phyloP scores from a whole-genome alignment of 2,329 filamentous ascomycete species.

The Hypoxylon sp. region DNA sequence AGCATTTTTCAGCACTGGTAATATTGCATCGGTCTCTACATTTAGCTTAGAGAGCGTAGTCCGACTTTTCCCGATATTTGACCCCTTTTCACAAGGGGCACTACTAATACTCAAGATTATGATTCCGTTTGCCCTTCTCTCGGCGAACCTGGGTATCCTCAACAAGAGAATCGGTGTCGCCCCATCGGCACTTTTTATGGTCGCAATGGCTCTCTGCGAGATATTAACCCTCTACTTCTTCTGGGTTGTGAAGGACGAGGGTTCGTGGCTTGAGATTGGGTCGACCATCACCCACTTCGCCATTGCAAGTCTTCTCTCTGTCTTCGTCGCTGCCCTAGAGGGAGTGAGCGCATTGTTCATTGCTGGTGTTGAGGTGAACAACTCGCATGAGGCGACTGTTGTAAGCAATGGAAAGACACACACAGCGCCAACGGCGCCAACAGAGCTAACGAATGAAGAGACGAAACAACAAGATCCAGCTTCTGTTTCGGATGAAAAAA shows the following conservation, averaged over 20 bases:
- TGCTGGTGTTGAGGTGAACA: conserved; percentile 75
- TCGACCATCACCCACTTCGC: conserved; percentile 95
- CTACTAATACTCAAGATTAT: conserved; percentile 89
- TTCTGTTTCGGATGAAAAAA: conserved; percentile 15
- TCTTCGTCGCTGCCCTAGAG: conserved; percentile 90
- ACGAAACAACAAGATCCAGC: conserved; percentile 10
- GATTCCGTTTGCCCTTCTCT: conserved; percentile 91
- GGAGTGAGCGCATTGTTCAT: conserved; percentile 85
- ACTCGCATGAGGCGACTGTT: conserved; percentile 21
- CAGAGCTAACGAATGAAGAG: conserved; percentile 13
- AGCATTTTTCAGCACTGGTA: conserved; percentile 96
- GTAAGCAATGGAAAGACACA: conserved; percentile 22
- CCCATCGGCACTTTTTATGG: conserved; percentile 90
- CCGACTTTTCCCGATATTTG: conserved; percentile 89
- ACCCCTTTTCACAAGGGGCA: conserved; percentile 89
- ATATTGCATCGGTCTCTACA: conserved; percentile 90
- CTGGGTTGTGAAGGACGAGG: conserved; percentile 96
- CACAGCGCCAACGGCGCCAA: conserved; percentile 11
- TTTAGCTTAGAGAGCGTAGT: conserved; percentile 92
- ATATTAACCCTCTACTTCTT: conserved; percentile 96
- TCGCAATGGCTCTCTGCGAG: conserved; percentile 91
- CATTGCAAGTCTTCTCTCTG: conserved; percentile 87
- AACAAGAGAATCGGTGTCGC: conserved; percentile 85
- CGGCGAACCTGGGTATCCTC: conserved; percentile 91
- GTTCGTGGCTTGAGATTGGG: conserved; percentile 96